Base-by-base conservation (phyloP, 495 filamentous ascomycete species). In the Evansstolkia leycettana region DNA sequence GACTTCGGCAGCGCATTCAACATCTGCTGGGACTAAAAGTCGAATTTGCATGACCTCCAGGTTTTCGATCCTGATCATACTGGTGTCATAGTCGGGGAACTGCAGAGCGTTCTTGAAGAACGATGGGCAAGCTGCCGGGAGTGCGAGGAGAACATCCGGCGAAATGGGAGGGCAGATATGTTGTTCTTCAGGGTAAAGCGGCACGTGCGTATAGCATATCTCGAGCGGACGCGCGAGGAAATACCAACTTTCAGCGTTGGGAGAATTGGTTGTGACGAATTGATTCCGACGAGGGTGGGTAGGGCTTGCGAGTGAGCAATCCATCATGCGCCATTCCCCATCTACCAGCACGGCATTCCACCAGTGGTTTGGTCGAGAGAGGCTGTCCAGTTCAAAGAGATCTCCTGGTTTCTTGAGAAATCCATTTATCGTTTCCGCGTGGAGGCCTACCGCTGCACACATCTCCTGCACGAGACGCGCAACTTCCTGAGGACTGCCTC, bases 341-440 rank as follows among this genome's bases (percentile, higher is more conserved):
- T 99, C 92, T 8, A 94, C 78, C 25, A 94, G 59, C 2, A 99
- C 87, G 1, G 85, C 79, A 48, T 99, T 99, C 90, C 90, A 99
- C 82, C 84, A 95, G 65, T 99, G 90, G 45, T 99, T 99, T 6
- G 89, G 73, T 24, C 80, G 75, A 37, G 82, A 74, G 10, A 79
- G 71, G 30, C 57, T 60, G 31, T 78, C 80, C 16, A 83, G 58
- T 23, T 95, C 88, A 11, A 85, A 67, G 2, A 75, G 55, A 44
- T 95, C 89, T 1, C 89, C 90, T 0, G 92, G 92, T 7, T 73
- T 61, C 51, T 96, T 99, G 19, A 99, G 76, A 47, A 83, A 95
- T 5, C 90, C 90, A 37, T 76, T 70, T 28, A 96, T 75, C 6
- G 85, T 65, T 40, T 95, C 87, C 17, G 81, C 77, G 42, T 86